Evolutionary conservation across 805 yeast species (phyloP).

Genomic region (Candida pseudofarinosa): DNA sequence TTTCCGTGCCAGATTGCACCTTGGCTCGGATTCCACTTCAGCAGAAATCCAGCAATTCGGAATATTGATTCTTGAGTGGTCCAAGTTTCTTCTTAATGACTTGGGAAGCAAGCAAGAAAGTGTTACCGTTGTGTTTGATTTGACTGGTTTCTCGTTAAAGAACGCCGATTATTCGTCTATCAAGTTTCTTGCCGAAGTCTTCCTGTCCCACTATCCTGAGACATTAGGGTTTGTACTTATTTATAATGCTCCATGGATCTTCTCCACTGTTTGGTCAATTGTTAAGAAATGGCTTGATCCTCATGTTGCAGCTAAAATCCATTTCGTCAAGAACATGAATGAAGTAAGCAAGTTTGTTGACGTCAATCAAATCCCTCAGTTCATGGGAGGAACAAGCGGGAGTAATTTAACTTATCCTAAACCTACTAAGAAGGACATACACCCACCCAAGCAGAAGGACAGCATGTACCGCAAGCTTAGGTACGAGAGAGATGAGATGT

Average conservation of each 20-base stretch:
- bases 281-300: conserved; percentile 93
- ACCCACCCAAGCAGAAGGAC: conserved; percentile 22
- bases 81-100: conserved; percentile 61
- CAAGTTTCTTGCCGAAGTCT: conserved; percentile 80
- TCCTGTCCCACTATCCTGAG: conserved; percentile 97
- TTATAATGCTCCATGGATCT: conserved; percentile 96
- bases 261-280: conserved; percentile 90
- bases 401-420: conserved; percentile 2
- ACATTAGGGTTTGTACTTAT: conserved; percentile 78
- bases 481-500: conserved; percentile 52
- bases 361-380: conserved; percentile 52
- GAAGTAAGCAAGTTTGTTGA: conserved; percentile 64
- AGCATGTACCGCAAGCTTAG: conserved; percentile 39
- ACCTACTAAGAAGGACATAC: conserved; percentile 2
- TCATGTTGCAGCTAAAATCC: conserved; percentile 83
- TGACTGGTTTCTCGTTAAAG: conserved; percentile 78
- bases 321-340: conserved; percentile 62
- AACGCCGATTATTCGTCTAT: conserved; percentile 94
- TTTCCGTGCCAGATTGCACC: conserved; percentile 75
- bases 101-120: conserved; percentile 62
- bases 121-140: conserved; percentile 72
- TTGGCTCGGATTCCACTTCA: conserved; percentile 45
- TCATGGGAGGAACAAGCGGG: conserved; percentile 64
- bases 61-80: conserved; percentile 70
- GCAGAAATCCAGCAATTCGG: conserved; percentile 76